Base-by-base conservation (phyloP, 306 rosid species). In the Potentilla sterilis region DNA sequence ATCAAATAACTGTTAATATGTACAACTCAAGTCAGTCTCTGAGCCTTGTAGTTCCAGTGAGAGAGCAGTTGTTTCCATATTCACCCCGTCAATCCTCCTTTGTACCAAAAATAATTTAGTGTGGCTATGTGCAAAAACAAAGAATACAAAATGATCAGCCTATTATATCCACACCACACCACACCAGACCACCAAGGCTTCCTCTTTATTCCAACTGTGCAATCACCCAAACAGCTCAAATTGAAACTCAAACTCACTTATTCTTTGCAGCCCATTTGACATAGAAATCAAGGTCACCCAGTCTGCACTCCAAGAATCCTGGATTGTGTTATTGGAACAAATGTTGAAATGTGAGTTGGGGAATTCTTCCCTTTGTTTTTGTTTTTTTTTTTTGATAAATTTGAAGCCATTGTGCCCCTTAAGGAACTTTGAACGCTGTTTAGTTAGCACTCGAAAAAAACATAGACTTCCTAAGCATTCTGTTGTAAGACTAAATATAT, bases 181-280 rank as follows among this genome's bases (percentile, higher is more conserved):
- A 28, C 28, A 28, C 28, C 28, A 28, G 28, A 28, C 28, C 81
- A 67, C 75, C 76, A 75, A 51, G 69, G 49, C 69, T 52, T 82
- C 61, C 62, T 49, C 81, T 85, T 90, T 88, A 86, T 88, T 88
- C 61, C 83, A 77, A 72, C 69, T 61, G 73, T 72, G 75, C 55
- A 44, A 70, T 79, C 78, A 66, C 79, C 77, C 68, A 63, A 79
- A 79, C 79, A 49, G 71, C 73, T 41, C 75, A 67, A 61, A 46
- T 35, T 52, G 65, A 88, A 80, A 63, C 74, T 49, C 49, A 86
- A 80, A 83, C 77, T 69, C 40, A 63, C 49, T 77, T 80, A 73
- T 77, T 83, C 6, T 40, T 62, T 78, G 67, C 51, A 43, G 48
- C 51, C 52, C 55, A 62, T 65, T 38, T 77, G 57, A 75, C 51